These are phyloP conservation scores for Helianthus tuberosus DNA, from an alignment of 129 eudicot species.

Conservation along the genomic window DNA sequence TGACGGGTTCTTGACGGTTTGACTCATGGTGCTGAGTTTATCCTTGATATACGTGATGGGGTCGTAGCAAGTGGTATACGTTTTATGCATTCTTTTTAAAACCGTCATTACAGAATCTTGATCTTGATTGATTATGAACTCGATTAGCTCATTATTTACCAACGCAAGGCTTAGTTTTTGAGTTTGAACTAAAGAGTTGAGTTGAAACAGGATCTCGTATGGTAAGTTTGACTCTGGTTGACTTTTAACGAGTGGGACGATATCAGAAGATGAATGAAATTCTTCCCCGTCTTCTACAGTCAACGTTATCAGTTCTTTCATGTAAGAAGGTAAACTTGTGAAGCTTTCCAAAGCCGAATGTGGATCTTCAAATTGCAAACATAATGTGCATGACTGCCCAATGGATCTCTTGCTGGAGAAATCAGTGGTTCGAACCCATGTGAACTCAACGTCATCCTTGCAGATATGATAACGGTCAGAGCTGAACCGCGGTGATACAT, in stretches of 20 bases:
- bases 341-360: constrained; percentile 36
- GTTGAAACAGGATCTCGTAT: constrained; percentile 85
- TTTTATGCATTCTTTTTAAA: constrained; percentile 81
- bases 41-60: constrained; percentile 59
- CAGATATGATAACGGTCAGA: constrained; percentile 78
- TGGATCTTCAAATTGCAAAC: constrained; percentile 64
- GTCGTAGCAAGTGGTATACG: constrained; percentile 66
- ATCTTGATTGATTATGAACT: constrained; percentile 56
- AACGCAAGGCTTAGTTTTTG: constrained; percentile 78
- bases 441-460: constrained; percentile 77
- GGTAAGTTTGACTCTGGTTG: constrained; percentile 42
- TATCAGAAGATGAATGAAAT: constrained; percentile 48
- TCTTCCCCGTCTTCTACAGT: constrained; percentile 43
- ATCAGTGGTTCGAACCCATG: constrained; percentile 96
- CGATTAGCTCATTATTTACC: constrained; percentile 49
- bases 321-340: constrained; percentile 52
- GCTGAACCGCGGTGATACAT: constrained; percentile 56
- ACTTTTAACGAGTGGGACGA: constrained; percentile 63
- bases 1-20: constrained; percentile 37
- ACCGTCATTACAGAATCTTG: constrained; percentile 45
- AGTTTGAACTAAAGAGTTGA: constrained; percentile 83
- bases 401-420: constrained; percentile 67
- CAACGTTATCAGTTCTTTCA: constrained; percentile 46
- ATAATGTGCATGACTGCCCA: constrained; percentile 73
- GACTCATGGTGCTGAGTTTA: constrained; percentile 26